Evolutionary conservation across 2,329 filamentous ascomycete species (phyloP), one percentile per base, ranked within the genome.

Genomic region (Colletotrichum sp.): DNA sequence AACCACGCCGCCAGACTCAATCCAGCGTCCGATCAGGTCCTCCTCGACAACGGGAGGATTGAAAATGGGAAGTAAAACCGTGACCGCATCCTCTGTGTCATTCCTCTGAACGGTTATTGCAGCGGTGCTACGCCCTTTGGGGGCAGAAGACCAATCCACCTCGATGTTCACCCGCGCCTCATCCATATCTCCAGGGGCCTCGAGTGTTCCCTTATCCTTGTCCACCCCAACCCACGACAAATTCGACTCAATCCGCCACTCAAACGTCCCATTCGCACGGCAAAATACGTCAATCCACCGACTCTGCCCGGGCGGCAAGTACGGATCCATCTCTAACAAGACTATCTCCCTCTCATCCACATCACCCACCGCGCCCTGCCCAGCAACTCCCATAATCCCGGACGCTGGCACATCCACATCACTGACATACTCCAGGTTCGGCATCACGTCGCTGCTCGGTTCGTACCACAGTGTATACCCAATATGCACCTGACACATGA

Each of bases 391-490:
- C 63, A 49, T 44, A 3, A 49, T 49, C 7, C 63, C 36, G 4
- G 34, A 49, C 24, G 21, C 24, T 8, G 24, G 34, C 3, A 65
- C 63, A 12, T 49, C 63, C 8, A 4, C 24, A n/a, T 65, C 63
- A 28, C 15, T 28, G 8, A 49, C 63, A 15, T 65, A 21, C 13
- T 36, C 21, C 6, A 90, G 82, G 15, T 84, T 84, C 2, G 89
- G 88, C 3, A 90, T 85, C 3, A 85, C 85, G 77, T 91, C 88
- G 55, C 86, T 84, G 84, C 88, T 88, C 3, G 90, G 88, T 79
- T 91, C 89, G 80, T 91, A 89, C 84, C 84, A 88, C 78, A 85
- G 84, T 52, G 81, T 82, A 75, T 89, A 89, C 4, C 88, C 87
- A 32, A 88, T 83, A 71, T 90, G 88, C 6, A 85, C 86, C 78